These are phyloP conservation scores for Cladosporium cucumerinum DNA, from an alignment of 2,329 filamentous ascomycete genomes.

Conservation along the genomic window DNA sequence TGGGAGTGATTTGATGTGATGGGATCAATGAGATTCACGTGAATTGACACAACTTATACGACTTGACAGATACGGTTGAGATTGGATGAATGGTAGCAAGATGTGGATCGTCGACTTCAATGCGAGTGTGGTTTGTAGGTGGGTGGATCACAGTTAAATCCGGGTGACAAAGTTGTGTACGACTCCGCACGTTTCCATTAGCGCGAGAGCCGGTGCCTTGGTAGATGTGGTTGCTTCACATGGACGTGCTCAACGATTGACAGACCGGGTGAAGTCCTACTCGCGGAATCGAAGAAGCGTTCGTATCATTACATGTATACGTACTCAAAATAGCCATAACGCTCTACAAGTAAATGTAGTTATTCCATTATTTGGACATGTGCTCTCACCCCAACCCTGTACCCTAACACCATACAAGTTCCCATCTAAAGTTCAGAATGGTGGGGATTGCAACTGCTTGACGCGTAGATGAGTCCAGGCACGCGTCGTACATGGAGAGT, in stretches of 20 bases:
- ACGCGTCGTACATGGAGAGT: neutral
- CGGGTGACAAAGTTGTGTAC: neutral
- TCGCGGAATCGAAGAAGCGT: too few species aligned
- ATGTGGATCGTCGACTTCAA: too few species aligned
- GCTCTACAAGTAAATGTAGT: too few species aligned
- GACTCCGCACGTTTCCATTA: neutral
- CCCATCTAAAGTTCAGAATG: neutral
- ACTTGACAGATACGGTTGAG: neutral
- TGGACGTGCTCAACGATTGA: neutral
- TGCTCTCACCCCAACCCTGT: neutral
- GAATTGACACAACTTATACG: neutral
- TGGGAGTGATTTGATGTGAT: neutral
- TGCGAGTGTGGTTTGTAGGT: neutral
- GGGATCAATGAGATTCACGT: neutral
- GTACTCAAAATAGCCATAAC: neutral
- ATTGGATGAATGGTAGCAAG: too few species aligned
- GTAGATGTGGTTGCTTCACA: neutral
- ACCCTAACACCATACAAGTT: too few species aligned
- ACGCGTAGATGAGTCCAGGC: neutral
- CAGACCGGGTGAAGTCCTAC: too few species aligned
- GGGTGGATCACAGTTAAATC: neutral
- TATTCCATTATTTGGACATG: neutral
- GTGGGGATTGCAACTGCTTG: neutral
- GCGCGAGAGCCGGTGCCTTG: neutral
- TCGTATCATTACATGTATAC: too few species aligned